Evolutionary conservation across 202 grass and related monocot genomes (phyloP).

Genomic region (Zoysia matrella): DNA sequence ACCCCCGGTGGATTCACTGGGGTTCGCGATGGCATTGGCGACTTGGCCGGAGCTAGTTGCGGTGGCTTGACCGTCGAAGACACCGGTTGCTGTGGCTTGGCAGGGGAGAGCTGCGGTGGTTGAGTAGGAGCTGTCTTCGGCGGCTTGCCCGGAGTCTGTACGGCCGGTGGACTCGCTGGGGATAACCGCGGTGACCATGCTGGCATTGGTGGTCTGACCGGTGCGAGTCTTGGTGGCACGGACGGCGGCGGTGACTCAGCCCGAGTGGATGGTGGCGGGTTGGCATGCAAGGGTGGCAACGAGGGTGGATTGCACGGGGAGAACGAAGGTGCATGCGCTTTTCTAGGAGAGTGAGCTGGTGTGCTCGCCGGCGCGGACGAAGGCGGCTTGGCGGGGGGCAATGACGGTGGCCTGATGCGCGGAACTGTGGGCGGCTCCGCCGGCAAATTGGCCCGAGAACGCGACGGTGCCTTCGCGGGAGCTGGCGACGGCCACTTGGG

Average conservation of each 20-base stretch:
- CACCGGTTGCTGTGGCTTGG: neutral
- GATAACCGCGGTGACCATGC: neutral
- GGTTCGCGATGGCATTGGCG: neutral
- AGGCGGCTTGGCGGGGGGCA: neutral
- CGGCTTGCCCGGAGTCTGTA: no score
- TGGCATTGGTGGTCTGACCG: neutral
- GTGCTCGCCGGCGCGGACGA: neutral
- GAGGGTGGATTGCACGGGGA: neutral
- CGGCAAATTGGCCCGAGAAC: neutral
- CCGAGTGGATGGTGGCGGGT: neutral
- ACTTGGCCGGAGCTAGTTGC: neutral
- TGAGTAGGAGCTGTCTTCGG: neutral
- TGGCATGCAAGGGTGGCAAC: neutral
- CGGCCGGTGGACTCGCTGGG: constrained; percentile 6
- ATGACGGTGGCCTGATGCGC: neutral
- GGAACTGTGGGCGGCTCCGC: neutral
- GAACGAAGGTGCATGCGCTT: neutral
- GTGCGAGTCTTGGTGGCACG: neutral
- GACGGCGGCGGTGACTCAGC: neutral
- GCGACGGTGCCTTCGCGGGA: neutral
- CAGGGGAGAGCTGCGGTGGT: neutral
- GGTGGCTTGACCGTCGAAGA: neutral
- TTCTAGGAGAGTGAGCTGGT: neutral
- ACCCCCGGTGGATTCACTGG: no score
- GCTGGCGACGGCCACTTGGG: neutral